phyloP scores from a whole-genome alignment of 345 rosid genomes.

The Dovyalis caffra region DNA sequence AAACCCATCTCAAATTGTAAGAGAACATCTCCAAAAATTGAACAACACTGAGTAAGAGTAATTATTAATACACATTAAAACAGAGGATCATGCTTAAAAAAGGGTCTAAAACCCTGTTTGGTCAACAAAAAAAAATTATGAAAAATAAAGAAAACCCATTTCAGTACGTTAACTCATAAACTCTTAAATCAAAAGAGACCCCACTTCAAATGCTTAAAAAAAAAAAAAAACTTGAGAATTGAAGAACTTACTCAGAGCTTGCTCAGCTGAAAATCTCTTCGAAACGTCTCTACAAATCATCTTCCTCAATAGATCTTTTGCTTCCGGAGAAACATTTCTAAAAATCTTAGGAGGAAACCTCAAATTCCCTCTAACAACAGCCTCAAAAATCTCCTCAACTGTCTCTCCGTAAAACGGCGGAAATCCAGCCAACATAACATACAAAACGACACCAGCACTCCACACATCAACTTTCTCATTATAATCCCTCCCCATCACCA shows the following conservation, averaged over 20 bases:
- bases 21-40: no score
- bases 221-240: background rate
- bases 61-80: no score
- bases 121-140: no score
- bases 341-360: conserved; percentile 27
- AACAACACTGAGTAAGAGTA: background rate
- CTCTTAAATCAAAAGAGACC: background rate
- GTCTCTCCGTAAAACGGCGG: conserved; percentile 31
- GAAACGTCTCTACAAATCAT: conserved; percentile 30
- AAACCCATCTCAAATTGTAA: background rate
- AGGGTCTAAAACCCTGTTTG: background rate
- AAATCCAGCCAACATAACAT: conserved; percentile 30
- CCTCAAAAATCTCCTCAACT: conserved; percentile 28
- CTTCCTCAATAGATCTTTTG: conserved; percentile 28
- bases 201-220: background rate
- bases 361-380: conserved; percentile 31
- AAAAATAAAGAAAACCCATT: background rate
- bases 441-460: conserved; percentile 36
- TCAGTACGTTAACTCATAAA: background rate
- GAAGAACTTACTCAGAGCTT: conserved; percentile 26
- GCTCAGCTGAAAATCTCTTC: conserved; percentile 30
- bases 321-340: conserved; percentile 17
- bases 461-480: conserved; percentile 31
- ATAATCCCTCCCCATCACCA: conserved; percentile 29
- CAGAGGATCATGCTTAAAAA: background rate